A percentile compares a stretch with the other conserved stretches of the same genome.
phyloP scores from a whole-genome alignment of 768 basidiomycete species.

The Albatrellus ellisii region DNA sequence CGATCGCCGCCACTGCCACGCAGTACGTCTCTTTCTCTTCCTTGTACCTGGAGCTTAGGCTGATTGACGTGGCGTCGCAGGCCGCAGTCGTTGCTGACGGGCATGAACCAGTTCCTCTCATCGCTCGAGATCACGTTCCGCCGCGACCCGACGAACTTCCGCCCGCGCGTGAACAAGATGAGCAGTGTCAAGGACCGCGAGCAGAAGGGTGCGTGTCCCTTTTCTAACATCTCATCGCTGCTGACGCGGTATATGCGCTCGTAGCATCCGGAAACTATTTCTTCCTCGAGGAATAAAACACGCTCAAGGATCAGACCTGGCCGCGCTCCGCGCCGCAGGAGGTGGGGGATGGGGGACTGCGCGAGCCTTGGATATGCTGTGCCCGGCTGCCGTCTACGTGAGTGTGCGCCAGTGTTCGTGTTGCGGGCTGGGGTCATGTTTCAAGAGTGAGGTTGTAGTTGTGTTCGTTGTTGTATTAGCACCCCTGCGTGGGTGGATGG shows the following conservation, averaged over 20 bases:
- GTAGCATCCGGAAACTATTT: constrained; percentile 78
- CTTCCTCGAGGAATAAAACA: constrained; percentile 77
- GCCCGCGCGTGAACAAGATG: constrained; percentile 78
- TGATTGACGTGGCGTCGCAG: constrained; percentile 24
- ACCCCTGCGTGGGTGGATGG: no score
- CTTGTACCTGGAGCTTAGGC: background rate
- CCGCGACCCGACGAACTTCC: constrained; percentile 90
- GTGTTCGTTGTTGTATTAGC: no score
- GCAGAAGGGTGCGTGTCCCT: constrained; percentile 51
- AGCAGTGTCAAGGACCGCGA: constrained; percentile 81
- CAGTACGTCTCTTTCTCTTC: constrained; percentile 40
- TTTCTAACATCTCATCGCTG: constrained; percentile 5
- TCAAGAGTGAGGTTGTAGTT: no score
- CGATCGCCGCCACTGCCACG: constrained; percentile 78
- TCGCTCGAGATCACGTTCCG: constrained; percentile 97
- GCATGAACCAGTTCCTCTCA: constrained; percentile 97
- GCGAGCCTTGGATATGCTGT: no score
- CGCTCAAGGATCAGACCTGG: no score
- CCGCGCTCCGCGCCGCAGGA: no score
- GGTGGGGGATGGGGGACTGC: no score
- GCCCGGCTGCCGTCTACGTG: no score
- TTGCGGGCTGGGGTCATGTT: no score
- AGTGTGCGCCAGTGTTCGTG: no score
- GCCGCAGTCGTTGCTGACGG: constrained; percentile 87
- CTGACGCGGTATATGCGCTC: constrained; percentile 2